Evolutionary conservation across 1,139 yeast genomes (phyloP), one percentile per base, ranked within the genome.

Genomic region (Pneumocystis oryctolagi): DNA sequence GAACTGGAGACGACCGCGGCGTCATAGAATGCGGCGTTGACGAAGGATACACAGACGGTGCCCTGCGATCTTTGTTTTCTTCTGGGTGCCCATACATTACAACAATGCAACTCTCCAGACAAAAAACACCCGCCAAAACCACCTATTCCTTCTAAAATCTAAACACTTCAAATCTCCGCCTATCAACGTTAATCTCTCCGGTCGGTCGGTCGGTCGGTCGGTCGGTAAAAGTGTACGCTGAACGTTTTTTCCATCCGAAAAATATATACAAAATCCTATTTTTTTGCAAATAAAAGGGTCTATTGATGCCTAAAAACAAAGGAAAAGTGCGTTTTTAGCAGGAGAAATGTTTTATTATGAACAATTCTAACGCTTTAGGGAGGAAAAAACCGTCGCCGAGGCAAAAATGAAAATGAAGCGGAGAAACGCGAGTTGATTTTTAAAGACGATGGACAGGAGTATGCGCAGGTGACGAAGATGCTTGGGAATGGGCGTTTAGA

Each of bases 381-480:
- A 61, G 69, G 70, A 64, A 67, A 67, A 60, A 68, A 65, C 58
- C 62, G 66, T 47, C 62, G 66, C 56, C 60, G 66, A 84, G 98
- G 98, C 76, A 92, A 92, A 95, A 90, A 89, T 76, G 96, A 85
- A 75, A 84, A 84, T 76, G 87, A 83, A 67, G 85, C 87, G 67
- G 90, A 89, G 77, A 92, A 94, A 82, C 88, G 98, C 78, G 99
- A 92, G 75, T 82, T 92, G 71, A 82, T 84, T 74, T 82, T 82
- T 74, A 89, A 85, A 73, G 99, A 92, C 69, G 99, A 94, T 71
- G 96, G 96, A 66, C 98, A 92, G 77, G 98, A 92, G 75, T 94
- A 94, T 73, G 99, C 97, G 64, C 98, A 94, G 79, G 94, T 94
- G 74, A 84, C 94, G 75, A 92, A 90, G 77, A 90, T 94, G 97